Conservation (phyloP, 768 basidiomycete genomes). For the Favolaschia claudopus region DNA sequence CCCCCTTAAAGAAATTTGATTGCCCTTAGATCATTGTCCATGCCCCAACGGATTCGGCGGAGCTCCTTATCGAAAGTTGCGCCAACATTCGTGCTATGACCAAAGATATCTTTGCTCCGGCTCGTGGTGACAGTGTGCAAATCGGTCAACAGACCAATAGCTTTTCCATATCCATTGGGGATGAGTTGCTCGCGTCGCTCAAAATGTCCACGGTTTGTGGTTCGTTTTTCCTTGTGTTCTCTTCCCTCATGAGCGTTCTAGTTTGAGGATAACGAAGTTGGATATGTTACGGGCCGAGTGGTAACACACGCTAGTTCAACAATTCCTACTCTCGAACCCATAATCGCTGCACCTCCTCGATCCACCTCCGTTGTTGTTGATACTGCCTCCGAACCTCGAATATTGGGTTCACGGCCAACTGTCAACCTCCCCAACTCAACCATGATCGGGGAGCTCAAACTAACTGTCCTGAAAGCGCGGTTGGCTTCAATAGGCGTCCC, state of each 20-base stretch:
- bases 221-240: neutral
- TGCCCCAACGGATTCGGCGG: conserved; percentile 70
- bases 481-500: conserved; percentile 79
- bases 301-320: conserved; percentile 85
- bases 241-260: conserved; percentile 37
- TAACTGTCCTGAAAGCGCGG: conserved; percentile 87
- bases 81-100: conserved; percentile 89
- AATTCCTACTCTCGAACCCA: conserved; percentile 86
- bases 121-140: conserved; percentile 76
- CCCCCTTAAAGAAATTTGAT: conserved; percentile 1
- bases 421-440: conserved; percentile 84
- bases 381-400: conserved; percentile 43
- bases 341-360: conserved; percentile 35
- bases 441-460: conserved; percentile 96
- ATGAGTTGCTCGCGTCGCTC: conserved; percentile 79
- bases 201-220: conserved; percentile 85
- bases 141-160: conserved; percentile 97
- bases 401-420: conserved; percentile 71
- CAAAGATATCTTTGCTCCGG: conserved; percentile 87
- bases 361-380: conserved; percentile 31
- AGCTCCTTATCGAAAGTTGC: conserved; percentile 81
- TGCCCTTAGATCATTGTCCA: conserved; percentile 83
- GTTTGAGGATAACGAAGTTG: conserved; percentile 99
- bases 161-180: conserved; percentile 93
- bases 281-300: conserved; percentile 90